Evolutionary conservation across 768 basidiomycete genomes (phyloP).

Genomic region (Saitozyma podzolica): DNA sequence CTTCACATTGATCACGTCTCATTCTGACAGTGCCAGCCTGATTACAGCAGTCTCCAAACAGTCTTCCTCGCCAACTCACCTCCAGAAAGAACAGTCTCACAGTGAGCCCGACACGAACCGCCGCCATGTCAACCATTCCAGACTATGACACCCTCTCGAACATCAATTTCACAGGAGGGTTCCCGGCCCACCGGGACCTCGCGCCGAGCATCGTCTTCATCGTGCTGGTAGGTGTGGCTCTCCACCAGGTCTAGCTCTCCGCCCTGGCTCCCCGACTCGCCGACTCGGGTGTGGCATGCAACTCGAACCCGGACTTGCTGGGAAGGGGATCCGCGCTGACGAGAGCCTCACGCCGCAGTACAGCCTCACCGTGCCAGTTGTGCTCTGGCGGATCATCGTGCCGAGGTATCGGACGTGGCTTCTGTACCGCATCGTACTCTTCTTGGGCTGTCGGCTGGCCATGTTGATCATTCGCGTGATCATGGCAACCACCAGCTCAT

Average conservation of each 20-base stretch:
- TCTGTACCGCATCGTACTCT: conserved; percentile 17
- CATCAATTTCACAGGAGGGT: conserved; percentile 25
- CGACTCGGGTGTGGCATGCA: too few species aligned
- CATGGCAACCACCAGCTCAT: conserved; percentile 9
- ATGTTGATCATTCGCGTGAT: conserved; percentile 17
- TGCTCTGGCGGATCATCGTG: conserved; percentile 12
- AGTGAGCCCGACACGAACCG: too few species aligned
- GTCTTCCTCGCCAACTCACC: too few species aligned
- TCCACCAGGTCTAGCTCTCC: neutral
- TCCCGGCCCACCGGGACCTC: conserved; percentile 18
- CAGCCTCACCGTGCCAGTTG: conserved; percentile 2
- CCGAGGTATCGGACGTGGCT: conserved; percentile 5
- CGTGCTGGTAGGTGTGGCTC: conserved; percentile 14
- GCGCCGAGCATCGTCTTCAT: conserved; percentile 24
- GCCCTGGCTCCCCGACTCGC: too few species aligned
- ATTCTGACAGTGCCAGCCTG: too few species aligned
- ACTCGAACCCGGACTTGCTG: too few species aligned
- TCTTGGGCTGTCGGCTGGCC: conserved; percentile 12
- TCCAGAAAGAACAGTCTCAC: too few species aligned
- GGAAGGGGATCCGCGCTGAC: too few species aligned
- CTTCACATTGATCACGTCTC: too few species aligned
- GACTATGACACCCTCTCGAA: too few species aligned
- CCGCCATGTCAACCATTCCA: too few species aligned
- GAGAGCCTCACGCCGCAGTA: conserved; percentile 13
- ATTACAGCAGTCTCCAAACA: too few species aligned